Conservation (phyloP, 2,329 filamentous ascomycete genomes). For the Microdochium trichocladiopsis region DNA sequence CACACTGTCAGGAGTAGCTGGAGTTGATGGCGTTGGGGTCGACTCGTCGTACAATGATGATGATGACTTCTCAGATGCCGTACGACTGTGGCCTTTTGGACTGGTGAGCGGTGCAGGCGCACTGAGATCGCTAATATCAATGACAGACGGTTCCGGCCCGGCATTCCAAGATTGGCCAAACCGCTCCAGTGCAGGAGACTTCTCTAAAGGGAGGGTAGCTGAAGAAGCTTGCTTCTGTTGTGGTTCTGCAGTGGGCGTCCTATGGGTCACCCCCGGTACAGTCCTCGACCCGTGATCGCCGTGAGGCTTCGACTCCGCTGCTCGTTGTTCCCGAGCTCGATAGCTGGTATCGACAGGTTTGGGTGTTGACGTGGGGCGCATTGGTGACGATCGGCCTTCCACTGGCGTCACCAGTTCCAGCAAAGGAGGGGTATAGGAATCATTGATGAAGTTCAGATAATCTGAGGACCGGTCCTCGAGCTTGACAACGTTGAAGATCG, state of each 20-base stretch:
- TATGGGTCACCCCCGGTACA: not conserved
- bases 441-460: slow-evolving; percentile 20
- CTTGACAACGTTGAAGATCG: slow-evolving; percentile 5
- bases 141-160: not conserved
- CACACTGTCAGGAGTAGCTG: slow-evolving; percentile 33
- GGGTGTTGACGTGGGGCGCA: not conserved
- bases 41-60: slow-evolving; percentile 33
- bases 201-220: not conserved
- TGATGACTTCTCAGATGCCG: slow-evolving; percentile 29
- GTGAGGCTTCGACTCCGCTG: not conserved
- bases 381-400: not conserved
- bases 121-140: not conserved
- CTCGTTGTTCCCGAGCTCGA: not conserved
- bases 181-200: not conserved
- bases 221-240: not conserved
- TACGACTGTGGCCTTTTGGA: slow-evolving; percentile 16
- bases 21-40: slow-evolving; percentile 26
- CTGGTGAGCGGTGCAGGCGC: slow-evolving; percentile 10
- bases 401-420: slow-evolving; percentile 10
- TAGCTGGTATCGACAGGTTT: not conserved
- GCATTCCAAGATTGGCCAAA: not conserved
- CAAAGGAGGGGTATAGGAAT: slow-evolving; percentile 18
- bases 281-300: not conserved
- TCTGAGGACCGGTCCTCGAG: slow-evolving; percentile 14
- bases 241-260: not conserved